A percentile compares a stretch with the other conserved stretches of the same genome.
phyloP scores from a whole-genome alignment of 1,284 basidiomycete species.

The Ganoderma boninense region DNA sequence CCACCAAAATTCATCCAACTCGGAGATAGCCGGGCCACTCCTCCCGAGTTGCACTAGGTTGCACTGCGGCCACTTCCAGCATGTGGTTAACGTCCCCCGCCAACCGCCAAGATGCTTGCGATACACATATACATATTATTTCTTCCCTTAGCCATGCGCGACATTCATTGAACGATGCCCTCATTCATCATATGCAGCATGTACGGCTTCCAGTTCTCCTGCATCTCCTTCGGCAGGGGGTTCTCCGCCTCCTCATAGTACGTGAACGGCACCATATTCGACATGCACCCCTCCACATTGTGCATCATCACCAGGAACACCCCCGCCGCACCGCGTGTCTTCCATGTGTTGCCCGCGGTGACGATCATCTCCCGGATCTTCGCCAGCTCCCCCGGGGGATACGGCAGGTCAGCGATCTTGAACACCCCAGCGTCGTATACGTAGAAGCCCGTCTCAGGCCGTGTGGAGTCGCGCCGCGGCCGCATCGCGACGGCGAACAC shows the following conservation, averaged over 20 bases:
- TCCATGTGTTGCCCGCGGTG: conserved; percentile 23
- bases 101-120: too few relatives aligned
- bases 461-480: conserved; percentile 18
- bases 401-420: conserved; percentile 28
- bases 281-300: conserved; percentile 26
- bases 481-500: conserved; percentile 32
- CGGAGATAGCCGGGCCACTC: neutral
- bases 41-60: neutral
- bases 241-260: conserved; percentile 12
- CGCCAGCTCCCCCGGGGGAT: conserved; percentile 20
- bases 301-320: conserved; percentile 27
- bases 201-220: conserved; percentile 31
- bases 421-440: conserved; percentile 18
- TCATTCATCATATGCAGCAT: conserved; percentile 32
- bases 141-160: neutral
- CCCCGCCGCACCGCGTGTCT: conserved; percentile 29
- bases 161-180: conserved; percentile 19
- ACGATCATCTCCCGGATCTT: conserved; percentile 31
- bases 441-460: conserved; percentile 33
- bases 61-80: neutral
- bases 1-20: neutral
- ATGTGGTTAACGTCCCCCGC: neutral
- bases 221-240: conserved; percentile 16
- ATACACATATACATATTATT: neutral
- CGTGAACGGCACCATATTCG: conserved; percentile 34